Conservation (phyloP, 2,329 filamentous ascomycete species). For the Fusarium sp. region DNA sequence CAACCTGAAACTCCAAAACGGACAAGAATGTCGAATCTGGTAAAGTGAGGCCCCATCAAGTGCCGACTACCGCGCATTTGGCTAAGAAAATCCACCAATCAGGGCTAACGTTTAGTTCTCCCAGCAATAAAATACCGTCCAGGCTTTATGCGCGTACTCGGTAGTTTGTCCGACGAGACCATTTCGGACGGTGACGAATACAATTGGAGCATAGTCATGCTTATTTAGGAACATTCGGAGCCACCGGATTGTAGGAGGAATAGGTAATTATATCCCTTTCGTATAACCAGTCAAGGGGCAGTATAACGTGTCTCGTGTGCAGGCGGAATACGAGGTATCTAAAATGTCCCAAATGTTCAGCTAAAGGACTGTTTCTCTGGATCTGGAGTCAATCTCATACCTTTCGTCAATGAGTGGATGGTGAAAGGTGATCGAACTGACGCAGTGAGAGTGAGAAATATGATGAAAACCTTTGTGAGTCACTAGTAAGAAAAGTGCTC, state of each 20-base stretch:
- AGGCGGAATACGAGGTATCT: too few species aligned
- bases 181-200: neutral
- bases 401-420: too few species aligned
- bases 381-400: too few species aligned
- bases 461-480: too few species aligned
- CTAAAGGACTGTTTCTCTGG: too few species aligned
- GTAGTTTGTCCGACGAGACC: constrained; percentile 4
- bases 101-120: constrained; percentile 15
- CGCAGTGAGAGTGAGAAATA: too few species aligned
- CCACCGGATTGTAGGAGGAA: neutral
- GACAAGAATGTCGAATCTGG: constrained; percentile 22
- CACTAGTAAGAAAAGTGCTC: too few species aligned
- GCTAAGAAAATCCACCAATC: constrained; percentile 28
- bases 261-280: neutral
- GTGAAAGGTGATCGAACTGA: too few species aligned
- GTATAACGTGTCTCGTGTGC: too few species aligned
- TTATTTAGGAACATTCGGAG: neutral
- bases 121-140: constrained; percentile 24
- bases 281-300: neutral
- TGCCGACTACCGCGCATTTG: constrained; percentile 31
- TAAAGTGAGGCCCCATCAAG: constrained; percentile 23
- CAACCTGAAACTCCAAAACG: constrained; percentile 31
- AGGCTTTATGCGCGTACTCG: constrained; percentile 6
- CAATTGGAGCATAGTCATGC: constrained; percentile 1
- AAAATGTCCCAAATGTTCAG: too few species aligned